Base-by-base conservation (phyloP, 164 flowering plant species). In the Vitis amurensis region DNA sequence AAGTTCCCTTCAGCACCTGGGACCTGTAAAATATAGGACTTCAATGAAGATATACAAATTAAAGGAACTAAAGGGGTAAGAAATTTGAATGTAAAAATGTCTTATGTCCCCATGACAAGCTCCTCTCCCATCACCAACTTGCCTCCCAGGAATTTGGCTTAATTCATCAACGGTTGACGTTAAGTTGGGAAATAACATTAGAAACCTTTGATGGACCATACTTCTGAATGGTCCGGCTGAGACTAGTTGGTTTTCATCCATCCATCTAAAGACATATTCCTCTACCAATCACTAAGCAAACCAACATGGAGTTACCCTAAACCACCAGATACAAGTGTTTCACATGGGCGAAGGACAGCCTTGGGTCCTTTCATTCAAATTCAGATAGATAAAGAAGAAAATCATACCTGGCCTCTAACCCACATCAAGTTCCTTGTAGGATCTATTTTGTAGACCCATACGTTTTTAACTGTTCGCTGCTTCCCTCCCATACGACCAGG, bases 1-100 rank as follows among this genome's bases (percentile, higher is more conserved):
- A 93, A 95, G 75, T 87, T 90, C 64, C 99, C 99, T 80, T 78
- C 84, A 4, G 97, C 89, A 44, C 99, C 99, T 29, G 99, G 99
- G 67, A 95, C 96, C 99, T 95, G 86, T 37, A 72, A 49, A 9
- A 47, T 61, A 58, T 3, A 59, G 53, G 13, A 27, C 59, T 16
- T 5, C 29, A 31, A 59, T 58, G 37, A 59, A 23, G 2, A 65
- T 11, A 8, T 16, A 1, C 56, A 17, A 64, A 48, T 12, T 5
- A 15, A 59, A 65, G 19, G 11, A 16, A 23, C 61, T 13, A 58
- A 16, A 23, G 61, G 61, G 44, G 44, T 0, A 37, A 37, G 7
- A 37, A 3, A 37, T 37, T 37, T 37, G 44, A 0, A 37, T 37
- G 44, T 37, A 37, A 37, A 37, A 37, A 37, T 37, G 44, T 37